Percentiles rank a stretch among this genome's conserved stretches.
Evolutionary conservation across 768 basidiomycete genomes (phyloP).

Genomic region (Pleurotus salmoneostramineus): DNA sequence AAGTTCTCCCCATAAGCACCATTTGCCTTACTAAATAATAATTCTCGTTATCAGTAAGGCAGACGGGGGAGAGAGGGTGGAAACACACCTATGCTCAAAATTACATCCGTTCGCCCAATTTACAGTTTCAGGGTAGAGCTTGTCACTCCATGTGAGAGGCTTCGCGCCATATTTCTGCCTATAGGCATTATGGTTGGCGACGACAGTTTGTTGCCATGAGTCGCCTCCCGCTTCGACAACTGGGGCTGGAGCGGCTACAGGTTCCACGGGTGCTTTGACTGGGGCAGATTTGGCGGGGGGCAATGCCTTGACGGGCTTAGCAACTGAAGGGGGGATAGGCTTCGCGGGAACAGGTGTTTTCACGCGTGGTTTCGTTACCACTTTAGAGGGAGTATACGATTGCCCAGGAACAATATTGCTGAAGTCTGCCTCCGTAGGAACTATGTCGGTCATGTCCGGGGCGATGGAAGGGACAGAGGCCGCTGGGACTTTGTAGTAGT

Average conservation of each 20-base stretch:
- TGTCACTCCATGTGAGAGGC: conserved; percentile 2
- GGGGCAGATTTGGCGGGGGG: neutral
- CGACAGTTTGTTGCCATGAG: neutral
- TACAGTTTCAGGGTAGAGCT: neutral
- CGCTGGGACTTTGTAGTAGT: neutral
- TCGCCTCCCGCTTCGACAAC: neutral
- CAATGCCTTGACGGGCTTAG: no score
- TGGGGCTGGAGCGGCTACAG: neutral
- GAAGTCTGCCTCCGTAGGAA: neutral
- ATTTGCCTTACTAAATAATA: neutral
- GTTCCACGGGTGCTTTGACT: neutral
- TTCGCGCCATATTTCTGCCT: conserved; percentile 1
- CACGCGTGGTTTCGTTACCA: neutral
- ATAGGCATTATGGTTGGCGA: neutral
- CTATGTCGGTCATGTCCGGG: neutral
- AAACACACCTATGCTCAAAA: conserved; percentile 3
- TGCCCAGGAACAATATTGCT: no score
- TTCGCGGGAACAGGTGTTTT: neutral
- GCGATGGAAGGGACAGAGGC: neutral
- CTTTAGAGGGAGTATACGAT: no score
- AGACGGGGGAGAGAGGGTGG: neutral
- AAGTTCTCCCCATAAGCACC: conserved; percentile 5
- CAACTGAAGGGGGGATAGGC: neutral
- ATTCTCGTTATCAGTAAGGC: neutral
- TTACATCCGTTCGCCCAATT: conserved; percentile 4